A percentile compares a stretch with the other conserved stretches of the same genome.
phyloP scores from a whole-genome alignment of 805 yeast species.

The Candida namnaoensis region DNA sequence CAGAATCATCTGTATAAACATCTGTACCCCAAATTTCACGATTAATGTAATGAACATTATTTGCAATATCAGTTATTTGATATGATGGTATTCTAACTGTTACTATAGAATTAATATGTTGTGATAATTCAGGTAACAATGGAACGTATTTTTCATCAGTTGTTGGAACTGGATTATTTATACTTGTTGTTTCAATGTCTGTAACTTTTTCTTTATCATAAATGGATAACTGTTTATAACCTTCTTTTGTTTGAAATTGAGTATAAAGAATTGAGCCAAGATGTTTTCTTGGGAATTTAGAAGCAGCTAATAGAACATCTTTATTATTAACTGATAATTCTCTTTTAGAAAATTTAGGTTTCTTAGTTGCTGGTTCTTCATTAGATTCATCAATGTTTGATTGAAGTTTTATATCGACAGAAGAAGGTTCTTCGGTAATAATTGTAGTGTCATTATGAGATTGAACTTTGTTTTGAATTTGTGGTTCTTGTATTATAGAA shows the following conservation, averaged over 20 bases:
- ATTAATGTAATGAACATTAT: conserved; percentile 13
- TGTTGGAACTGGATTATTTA: not conserved
- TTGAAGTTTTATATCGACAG: not conserved
- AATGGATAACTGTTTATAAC: conserved; percentile 15
- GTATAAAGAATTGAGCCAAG: conserved; percentile 53
- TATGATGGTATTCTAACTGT: conserved; percentile 20
- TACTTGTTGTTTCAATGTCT: not conserved
- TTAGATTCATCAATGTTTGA: not conserved
- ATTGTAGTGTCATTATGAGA: too few species aligned
- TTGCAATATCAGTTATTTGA: conserved; percentile 14
- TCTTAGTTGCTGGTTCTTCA: not conserved
- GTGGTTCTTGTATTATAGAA: too few species aligned
- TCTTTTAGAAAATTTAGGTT: conserved; percentile 10
- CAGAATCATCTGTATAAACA: conserved; percentile 90
- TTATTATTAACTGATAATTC: conserved; percentile 25
- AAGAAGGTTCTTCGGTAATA: too few species aligned
- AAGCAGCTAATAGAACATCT: conserved; percentile 30
- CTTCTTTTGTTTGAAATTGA: conserved; percentile 41
- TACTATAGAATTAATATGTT: conserved; percentile 31
- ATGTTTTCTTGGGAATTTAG: conserved; percentile 32
- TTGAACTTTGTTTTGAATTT: too few species aligned
- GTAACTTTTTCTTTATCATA: not conserved
- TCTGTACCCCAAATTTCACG: conserved; percentile 82
- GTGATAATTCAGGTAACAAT: conserved; percentile 22
- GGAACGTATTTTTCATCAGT: conserved; percentile 11